Percentiles rank a stretch among this genome's conserved stretches.
Evolutionary conservation across 441 rosid species (phyloP).

Genomic region (Eruca vesicaria): DNA sequence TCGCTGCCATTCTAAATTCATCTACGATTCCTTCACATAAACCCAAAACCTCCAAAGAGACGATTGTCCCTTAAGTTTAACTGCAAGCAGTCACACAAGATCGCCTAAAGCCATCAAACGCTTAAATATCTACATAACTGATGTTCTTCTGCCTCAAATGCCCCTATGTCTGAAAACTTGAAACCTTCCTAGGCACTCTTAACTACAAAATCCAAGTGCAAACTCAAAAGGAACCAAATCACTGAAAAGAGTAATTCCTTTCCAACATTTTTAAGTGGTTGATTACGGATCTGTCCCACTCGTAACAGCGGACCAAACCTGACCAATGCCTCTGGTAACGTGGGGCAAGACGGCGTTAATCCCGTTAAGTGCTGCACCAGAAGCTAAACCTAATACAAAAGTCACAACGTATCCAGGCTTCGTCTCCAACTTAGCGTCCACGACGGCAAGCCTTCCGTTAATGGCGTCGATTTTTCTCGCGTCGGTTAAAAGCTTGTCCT

Average conservation of each 20-base stretch:
- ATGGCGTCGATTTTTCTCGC: constrained; percentile 63
- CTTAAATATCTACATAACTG: constrained; percentile 14
- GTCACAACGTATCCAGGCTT: constrained; percentile 76
- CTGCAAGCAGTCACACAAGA: constrained; percentile 45
- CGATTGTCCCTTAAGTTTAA: constrained; percentile 50
- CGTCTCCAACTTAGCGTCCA: constrained; percentile 80
- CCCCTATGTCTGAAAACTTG: background rate
- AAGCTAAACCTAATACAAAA: constrained; percentile 65
- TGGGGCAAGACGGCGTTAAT: constrained; percentile 52
- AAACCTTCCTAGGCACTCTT: background rate
- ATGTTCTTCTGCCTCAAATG: background rate
- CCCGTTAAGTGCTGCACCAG: constrained; percentile 74
- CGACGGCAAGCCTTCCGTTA: constrained; percentile 55
- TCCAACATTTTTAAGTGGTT: constrained; percentile 18
- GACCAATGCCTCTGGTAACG: constrained; percentile 52
- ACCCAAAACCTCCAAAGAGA: too few relatives aligned
- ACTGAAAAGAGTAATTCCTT: background rate
- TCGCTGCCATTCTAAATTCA: too few relatives aligned
- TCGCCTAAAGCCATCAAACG: constrained; percentile 72
- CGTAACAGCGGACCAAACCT: constrained; percentile 71
- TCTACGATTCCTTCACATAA: too few relatives aligned
- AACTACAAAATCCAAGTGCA: background rate
- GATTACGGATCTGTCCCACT: constrained; percentile 50
- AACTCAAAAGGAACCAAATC: background rate
- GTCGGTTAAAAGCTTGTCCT: constrained; percentile 50